Evolutionary conservation across 2,329 filamentous ascomycete species (phyloP).

Genomic region (Fusarium domesticum): DNA sequence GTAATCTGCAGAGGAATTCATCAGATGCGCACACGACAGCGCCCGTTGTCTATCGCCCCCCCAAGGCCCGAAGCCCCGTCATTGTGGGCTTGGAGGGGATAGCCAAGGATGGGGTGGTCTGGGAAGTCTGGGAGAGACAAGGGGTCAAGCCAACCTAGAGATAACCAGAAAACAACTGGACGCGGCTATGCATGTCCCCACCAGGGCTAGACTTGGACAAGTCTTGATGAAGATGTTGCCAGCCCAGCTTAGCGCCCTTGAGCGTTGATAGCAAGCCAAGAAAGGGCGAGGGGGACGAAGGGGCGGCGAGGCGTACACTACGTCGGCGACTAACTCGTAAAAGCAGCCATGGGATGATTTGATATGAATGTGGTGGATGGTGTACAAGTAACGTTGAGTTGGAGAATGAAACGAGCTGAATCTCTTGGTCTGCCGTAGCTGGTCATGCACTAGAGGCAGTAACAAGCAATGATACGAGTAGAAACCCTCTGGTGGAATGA

Average conservation of each 20-base stretch:
- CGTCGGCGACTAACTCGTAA: too few species aligned
- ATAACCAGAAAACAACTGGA: neutral
- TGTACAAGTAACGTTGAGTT: too few species aligned
- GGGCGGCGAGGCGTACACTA: too few species aligned
- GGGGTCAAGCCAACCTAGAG: slow-evolving; percentile 3
- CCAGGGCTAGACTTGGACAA: slow-evolving; percentile 13
- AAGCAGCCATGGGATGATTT: too few species aligned
- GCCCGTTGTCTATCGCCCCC: slow-evolving; percentile 19
- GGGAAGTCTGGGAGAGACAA: slow-evolving; percentile 10
- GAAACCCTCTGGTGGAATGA: too few species aligned
- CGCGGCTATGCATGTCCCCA: slow-evolving; percentile 13
- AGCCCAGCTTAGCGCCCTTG: slow-evolving; percentile 20
- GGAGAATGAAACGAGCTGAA: too few species aligned
- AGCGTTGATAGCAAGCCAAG: too few species aligned
- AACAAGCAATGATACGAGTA: too few species aligned
- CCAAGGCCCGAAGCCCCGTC: slow-evolving; percentile 18
- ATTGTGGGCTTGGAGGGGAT: slow-evolving; percentile 20
- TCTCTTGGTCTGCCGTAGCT: too few species aligned
- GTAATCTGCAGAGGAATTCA: slow-evolving; percentile 19
- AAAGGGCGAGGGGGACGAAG: too few species aligned
- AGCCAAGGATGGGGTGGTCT: slow-evolving; percentile 19
- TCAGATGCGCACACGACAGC: slow-evolving; percentile 20
- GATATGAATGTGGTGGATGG: too few species aligned
- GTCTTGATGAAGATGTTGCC: slow-evolving; percentile 16
- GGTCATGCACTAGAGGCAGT: too few species aligned